These are phyloP conservation scores for Mycena amicta DNA, from an alignment of 768 basidiomycete genomes.

Conservation along the genomic window DNA sequence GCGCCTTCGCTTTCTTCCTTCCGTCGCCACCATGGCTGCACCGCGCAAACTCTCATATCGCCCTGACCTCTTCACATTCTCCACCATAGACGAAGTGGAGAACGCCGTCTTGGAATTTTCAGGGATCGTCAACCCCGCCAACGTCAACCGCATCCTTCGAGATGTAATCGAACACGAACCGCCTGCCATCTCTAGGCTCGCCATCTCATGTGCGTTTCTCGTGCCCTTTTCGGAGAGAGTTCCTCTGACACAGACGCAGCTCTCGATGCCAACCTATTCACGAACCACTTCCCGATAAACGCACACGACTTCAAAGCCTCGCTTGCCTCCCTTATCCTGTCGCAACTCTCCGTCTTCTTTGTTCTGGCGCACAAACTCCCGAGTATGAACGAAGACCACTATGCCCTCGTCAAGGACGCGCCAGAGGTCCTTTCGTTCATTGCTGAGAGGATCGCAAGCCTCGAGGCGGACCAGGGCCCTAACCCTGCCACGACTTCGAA, in stretches of 20 bases:
- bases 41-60: slow-evolving; percentile 26
- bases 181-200: slow-evolving; percentile 17
- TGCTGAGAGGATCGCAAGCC: neutral
- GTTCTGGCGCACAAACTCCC: slow-evolving; percentile 2
- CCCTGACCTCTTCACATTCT: slow-evolving; percentile 23
- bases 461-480: neutral
- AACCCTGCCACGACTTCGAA: neutral
- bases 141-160: slow-evolving; percentile 24
- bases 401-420: slow-evolving; percentile 10
- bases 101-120: slow-evolving; percentile 24
- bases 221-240: neutral
- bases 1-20: neutral
- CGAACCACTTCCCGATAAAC: slow-evolving; percentile 8
- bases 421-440: slow-evolving; percentile 1
- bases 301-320: slow-evolving; percentile 9
- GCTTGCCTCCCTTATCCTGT: slow-evolving; percentile 1
- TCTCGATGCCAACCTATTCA: slow-evolving; percentile 4
- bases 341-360: slow-evolving; percentile 8
- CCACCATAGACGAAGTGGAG: slow-evolving; percentile 25
- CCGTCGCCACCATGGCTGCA: slow-evolving; percentile 21
- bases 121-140: slow-evolving; percentile 25
- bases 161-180: slow-evolving; percentile 25
- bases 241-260: neutral
- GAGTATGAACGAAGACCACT: slow-evolving; percentile 4
- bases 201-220: slow-evolving; percentile 7